Evolutionary conservation across 1,284 basidiomycete species (phyloP).

Genomic region (Trametes pubescens): DNA sequence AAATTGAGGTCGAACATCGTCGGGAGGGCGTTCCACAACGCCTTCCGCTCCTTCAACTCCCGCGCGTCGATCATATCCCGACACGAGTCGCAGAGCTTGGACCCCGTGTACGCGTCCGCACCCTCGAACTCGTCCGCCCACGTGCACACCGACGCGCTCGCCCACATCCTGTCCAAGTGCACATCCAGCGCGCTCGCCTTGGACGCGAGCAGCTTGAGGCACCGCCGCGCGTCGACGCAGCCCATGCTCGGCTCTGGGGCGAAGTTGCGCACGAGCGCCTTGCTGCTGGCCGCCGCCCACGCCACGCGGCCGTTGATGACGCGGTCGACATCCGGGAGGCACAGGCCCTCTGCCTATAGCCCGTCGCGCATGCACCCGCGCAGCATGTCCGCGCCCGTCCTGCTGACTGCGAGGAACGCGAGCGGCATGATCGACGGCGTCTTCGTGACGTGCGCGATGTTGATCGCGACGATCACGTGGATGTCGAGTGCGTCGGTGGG

Average conservation of each 20-base stretch:
- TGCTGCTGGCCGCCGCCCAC: conserved; percentile 5
- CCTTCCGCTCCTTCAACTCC: too few relatives aligned
- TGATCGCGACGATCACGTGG: conserved; percentile 24
- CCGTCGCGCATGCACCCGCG: conserved; percentile 15
- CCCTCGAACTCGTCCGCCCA: too few relatives aligned
- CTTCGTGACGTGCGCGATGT: conserved; percentile 24
- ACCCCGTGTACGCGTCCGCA: too few relatives aligned
- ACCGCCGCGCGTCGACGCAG: background rate
- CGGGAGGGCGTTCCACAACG: too few relatives aligned
- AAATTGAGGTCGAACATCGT: too few relatives aligned
- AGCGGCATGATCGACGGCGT: conserved; percentile 23
- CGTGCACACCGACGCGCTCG: too few relatives aligned
- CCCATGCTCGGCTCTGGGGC: background rate
- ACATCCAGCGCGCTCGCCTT: too few relatives aligned
- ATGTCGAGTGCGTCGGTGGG: conserved; percentile 1
- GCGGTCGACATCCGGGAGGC: conserved; percentile 6
- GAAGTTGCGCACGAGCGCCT: conserved; percentile 19
- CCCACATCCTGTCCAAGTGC: too few relatives aligned
- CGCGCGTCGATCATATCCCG: too few relatives aligned
- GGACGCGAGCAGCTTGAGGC: too few relatives aligned
- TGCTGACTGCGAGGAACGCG: conserved; percentile 15
- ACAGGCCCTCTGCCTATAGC: conserved; percentile 3
- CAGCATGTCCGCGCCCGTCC: conserved; percentile 4
- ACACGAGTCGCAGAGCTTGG: too few relatives aligned
- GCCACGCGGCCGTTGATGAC: conserved; percentile 14